Evolutionary conservation across 345 rosid genomes (phyloP).

Genomic region (Boechera stricta): DNA sequence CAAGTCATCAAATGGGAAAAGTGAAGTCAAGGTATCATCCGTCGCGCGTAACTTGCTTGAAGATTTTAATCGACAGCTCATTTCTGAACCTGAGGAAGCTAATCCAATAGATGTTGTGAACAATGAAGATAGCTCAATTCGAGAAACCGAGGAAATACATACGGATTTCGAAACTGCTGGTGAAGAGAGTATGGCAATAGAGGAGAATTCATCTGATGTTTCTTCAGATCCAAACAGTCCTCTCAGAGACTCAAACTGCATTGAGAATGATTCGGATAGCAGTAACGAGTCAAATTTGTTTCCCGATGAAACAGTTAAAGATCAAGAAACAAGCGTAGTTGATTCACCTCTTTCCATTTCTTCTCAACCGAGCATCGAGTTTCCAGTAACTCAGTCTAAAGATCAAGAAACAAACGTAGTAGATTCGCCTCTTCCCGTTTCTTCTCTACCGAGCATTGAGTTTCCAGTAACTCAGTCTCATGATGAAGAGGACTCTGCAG

Average conservation of each 20-base stretch:
- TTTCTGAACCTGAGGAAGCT: slow-evolving; percentile 50
- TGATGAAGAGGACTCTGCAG: slow-evolving; percentile 43
- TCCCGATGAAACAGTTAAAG: slow-evolving; percentile 53
- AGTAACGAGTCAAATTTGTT: slow-evolving; percentile 64
- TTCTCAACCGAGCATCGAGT: slow-evolving; percentile 48
- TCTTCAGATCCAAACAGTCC: slow-evolving; percentile 65
- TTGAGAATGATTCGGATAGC: slow-evolving; percentile 68
- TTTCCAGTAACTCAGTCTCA: slow-evolving; percentile 39
- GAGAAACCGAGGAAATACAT: slow-evolving; percentile 40
- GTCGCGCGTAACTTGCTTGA: slow-evolving; percentile 69
- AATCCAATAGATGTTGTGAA: slow-evolving; percentile 18
- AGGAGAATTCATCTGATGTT: slow-evolving; percentile 60
- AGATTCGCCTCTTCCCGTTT: slow-evolving; percentile 62
- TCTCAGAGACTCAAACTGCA: slow-evolving; percentile 54
- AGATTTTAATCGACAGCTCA: slow-evolving; percentile 70
- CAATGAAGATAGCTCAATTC: slow-evolving; percentile 23
- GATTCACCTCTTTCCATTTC: slow-evolving; percentile 66
- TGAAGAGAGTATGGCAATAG: slow-evolving; percentile 60
- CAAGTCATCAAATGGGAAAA: slow-evolving; percentile 41
- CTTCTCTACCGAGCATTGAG: slow-evolving; percentile 52
- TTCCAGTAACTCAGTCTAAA: slow-evolving; percentile 44
- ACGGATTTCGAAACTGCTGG: slow-evolving; percentile 41
- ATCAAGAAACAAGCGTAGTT: slow-evolving; percentile 41
- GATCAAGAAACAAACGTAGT: slow-evolving; percentile 42
- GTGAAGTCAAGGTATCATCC: slow-evolving; percentile 50